Evolutionary conservation across 2,329 filamentous ascomycete genomes (phyloP), one percentile per base, ranked within the genome.

Genomic region (Trichoderma cornu-damae): DNA sequence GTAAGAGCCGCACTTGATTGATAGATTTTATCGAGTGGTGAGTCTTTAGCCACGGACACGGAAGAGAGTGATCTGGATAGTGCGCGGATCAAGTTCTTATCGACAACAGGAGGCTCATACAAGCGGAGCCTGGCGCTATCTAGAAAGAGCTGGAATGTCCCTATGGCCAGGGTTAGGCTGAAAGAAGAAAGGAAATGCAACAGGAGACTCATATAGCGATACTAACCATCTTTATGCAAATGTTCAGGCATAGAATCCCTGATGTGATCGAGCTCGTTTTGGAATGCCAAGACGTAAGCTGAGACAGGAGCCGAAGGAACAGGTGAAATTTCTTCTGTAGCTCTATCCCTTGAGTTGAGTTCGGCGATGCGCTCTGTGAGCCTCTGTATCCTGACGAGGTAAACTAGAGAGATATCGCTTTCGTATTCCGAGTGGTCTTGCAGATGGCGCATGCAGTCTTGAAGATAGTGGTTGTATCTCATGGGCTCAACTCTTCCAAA

Each of bases 381-480:
- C 18, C 76, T 72, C 61, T 82, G 79, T 1, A 81, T 69, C 0
- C 74, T 73, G 6, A 82, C 70, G 0, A 82, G 67, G 9, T 77
- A 71, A 0, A 79, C 70, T 1, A 82, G 69, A 1, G 73, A 69
- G 0, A 65, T 57, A 50, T 85, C 82, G 0, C 74, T 76, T 6
- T 77, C 70, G 54, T 72, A 75, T 54, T 83, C 80, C 5, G 62
- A 62, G 0, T 67, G 65, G 0, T 72, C 65, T 20, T 80, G 72
- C 0, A 84, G 66, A 3, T 77, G 70, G 3, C 67, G 67, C 4
- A 82, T 64, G 50, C 80, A 83, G 52, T 79, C 74, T 9, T 80
- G 74, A 1, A 81, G 71, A 55, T 84, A 83, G 4, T 70, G 69
- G 0, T 79, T 79, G 51, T 77, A 83, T n/a, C 71, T 74, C 67